A percentile compares a stretch with the other conserved stretches of the same genome.
These are phyloP conservation scores for Coix lacrymajobi DNA, from an alignment of 176 grass and related monocot genomes.

Conservation along the genomic window DNA sequence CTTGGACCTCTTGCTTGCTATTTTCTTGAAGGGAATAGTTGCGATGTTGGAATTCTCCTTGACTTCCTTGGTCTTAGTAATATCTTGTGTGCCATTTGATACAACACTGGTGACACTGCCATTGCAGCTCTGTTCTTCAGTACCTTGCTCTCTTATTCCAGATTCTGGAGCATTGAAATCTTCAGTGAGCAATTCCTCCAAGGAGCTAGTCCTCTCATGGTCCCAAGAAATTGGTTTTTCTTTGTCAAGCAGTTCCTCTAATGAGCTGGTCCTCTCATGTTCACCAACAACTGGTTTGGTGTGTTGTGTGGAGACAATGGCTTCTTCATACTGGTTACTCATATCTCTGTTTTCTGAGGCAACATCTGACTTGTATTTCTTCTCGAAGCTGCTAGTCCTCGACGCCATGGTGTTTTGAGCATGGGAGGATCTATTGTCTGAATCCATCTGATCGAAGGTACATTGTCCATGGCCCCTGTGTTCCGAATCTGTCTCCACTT, in stretches of 20 bases:
- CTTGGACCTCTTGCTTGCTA: constrained; percentile 49
- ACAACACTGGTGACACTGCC: neutral
- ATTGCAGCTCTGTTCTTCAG: constrained; percentile 18
- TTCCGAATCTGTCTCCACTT: constrained; percentile 61
- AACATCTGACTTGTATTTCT: constrained; percentile 31
- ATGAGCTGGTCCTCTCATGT: constrained; percentile 37
- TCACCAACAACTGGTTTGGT: constrained; percentile 29
- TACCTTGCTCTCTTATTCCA: neutral
- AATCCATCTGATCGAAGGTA: neutral
- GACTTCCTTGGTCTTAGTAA: constrained; percentile 33
- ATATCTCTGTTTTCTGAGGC: constrained; percentile 1
- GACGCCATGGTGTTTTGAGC: neutral
- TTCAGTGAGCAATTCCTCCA: constrained; percentile 34
- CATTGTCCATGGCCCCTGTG: constrained; percentile 20
- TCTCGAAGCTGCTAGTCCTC: constrained; percentile 28
- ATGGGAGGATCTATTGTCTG: constrained; percentile 33
- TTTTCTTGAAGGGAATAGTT: constrained; percentile 60
- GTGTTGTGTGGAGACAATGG: neutral
- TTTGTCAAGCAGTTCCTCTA: constrained; percentile 38
- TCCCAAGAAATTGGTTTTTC: constrained; percentile 28
- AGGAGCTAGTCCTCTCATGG: constrained; percentile 41
- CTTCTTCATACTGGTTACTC: neutral
- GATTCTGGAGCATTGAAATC: constrained; percentile 25
- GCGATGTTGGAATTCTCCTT: constrained; percentile 32
- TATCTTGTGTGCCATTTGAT: constrained; percentile 14